Base-by-base conservation (phyloP, 257 asterid species). In the Gynochthodes officinalis region DNA sequence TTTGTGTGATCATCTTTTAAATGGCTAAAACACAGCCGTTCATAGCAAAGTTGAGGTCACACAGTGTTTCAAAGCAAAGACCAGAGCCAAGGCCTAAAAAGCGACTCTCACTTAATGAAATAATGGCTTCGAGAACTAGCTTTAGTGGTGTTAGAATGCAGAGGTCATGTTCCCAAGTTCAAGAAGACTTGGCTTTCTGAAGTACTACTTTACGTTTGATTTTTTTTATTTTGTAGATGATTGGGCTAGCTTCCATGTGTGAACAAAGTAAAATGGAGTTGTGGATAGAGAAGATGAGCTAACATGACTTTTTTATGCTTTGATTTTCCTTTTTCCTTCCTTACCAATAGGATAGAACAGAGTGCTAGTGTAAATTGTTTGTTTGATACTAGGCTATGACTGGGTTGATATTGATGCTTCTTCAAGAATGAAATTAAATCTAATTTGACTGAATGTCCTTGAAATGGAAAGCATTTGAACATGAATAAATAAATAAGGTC, bases 111-210 rank as follows among this genome's bases (percentile, higher is more conserved):
- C 81, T 92, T 77, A 75, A 82, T 23, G 92, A 90, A 43, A 79
- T 90, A 23, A 88, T 92, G 95, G 89, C 94, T 12, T 85, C 97
- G 32, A 87, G 97, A 71, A 83, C 80, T 39, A 92, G 98, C 82
- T 92, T 92, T 66, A 88, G 88, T 71, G 91, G 97, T 21, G 89
- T 92, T 71, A 84, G 93, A 78, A 90, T 90, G 96, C 91, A 85
- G 81, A 82, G 76, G 80, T 42, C 89, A 37, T 78, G 87, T 76
- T 55, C 91, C 76, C 86, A 86, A 84, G 93, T 82, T 77, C 81
- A 89, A 71, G 87, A 87, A 77, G 89, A 84, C 50, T 69, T 76
- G 46, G 85, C 75, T 13, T 82, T 68, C 75, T 78, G 73, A 67
- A 57, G 49, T 14, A 15, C 37, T 19, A 32, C 23, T 70, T 30